phyloP scores from a whole-genome alignment of 441 rosid species.

The Jatropha multifida region DNA sequence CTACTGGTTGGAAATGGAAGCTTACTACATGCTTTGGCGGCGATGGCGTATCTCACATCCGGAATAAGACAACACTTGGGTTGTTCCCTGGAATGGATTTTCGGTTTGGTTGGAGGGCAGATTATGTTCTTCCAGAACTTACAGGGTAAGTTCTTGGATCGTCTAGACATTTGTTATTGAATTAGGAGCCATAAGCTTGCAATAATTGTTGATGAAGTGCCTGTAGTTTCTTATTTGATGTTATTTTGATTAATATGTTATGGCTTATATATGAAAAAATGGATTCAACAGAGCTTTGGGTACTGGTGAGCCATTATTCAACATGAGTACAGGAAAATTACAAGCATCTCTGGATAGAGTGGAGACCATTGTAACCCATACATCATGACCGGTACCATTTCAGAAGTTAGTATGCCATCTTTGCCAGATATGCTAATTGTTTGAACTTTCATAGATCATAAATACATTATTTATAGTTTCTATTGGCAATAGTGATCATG shows the following conservation, averaged over 20 bases:
- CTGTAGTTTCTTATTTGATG: not conserved
- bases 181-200: not conserved
- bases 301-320: constrained; percentile 72
- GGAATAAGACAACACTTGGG: constrained; percentile 77
- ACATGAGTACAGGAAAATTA: constrained; percentile 77
- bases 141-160: constrained; percentile 62
- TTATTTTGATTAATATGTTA: not conserved
- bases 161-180: constrained; percentile 10
- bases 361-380: constrained; percentile 67
- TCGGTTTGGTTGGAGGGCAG: constrained; percentile 92
- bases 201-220: not conserved
- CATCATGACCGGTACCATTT: constrained; percentile 17
- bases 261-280: constrained; percentile 26
- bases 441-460: not conserved
- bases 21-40: constrained; percentile 86
- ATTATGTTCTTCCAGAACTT: constrained; percentile 81
- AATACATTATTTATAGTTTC: not conserved
- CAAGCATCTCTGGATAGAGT: constrained; percentile 88
- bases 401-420: constrained; percentile 4
- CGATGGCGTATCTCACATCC: constrained; percentile 74
- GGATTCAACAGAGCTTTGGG: constrained; percentile 69
- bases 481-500: not conserved
- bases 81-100: constrained; percentile 83
- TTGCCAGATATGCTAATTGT: not conserved
- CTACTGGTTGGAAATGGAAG: constrained; percentile 93